Base-by-base conservation (phyloP, 352 stramenopile genomes). In the Globisporangium viniferum region DNA sequence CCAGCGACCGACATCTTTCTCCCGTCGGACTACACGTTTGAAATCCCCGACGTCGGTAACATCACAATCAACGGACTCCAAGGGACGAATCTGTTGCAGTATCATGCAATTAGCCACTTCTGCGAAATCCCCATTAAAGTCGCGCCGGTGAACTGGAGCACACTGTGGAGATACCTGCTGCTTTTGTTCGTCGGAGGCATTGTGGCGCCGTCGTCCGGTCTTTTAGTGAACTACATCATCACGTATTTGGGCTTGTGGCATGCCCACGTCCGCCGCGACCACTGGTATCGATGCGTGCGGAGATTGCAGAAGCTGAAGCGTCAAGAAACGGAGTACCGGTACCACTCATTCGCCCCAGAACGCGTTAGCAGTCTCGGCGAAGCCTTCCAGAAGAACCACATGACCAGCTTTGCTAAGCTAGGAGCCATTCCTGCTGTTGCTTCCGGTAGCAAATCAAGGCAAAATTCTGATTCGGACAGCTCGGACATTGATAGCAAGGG, bases 201-300 rank as follows among this genome's bases (percentile, higher is more conserved):
- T 48, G 74, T 95, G 33, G 80, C 84, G 7, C 82, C 88, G 2
- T 72, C 82, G 8, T 76, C 78, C 22, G 83, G 88, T 77, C 79
- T 95, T 4, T 64, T 77, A 15, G 73, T 79, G 48, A 94, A 95
- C 59, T 95, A 94, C 68, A 68, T 95, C 57, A 81, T 93, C 44
- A 92, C 82, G 49, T 93, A 84, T 65, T 62, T 92, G 35, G 88
- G 88, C 10, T 55, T 95, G 20, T 95, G 86, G 88, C 88, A 95
- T 46, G 83, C 88, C 0, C 88, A 95, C 46, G 86, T 95, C 22
- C 86, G 88, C 46, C 77, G 88, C 66, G 88, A 95, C 57, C 80
- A 93, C 67, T 95, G 88, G 88, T 94, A 88, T 63, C 78, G 82
- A 57, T 94, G 86, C 61, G 78, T 94, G 9, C 77, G 77, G 27